A percentile compares a stretch with the other conserved stretches of the same genome.
Conservation (phyloP, 495 filamentous ascomycete genomes). For the Hypoxylon lienhwacheense region DNA sequence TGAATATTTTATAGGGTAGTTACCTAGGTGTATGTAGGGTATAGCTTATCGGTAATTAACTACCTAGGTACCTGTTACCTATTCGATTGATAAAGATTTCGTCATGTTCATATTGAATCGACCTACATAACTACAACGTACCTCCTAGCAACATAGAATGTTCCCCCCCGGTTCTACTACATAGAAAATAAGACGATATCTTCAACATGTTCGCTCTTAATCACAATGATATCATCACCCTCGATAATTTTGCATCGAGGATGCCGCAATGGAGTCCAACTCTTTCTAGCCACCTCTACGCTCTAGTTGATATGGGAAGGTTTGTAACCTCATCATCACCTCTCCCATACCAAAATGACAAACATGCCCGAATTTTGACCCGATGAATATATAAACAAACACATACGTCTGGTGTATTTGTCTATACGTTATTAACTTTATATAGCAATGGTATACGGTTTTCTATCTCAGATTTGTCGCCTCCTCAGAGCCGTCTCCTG, state of each 20-base stretch:
- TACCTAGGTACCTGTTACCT: too few relatives aligned
- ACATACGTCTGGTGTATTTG: background rate
- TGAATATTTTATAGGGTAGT: too few relatives aligned
- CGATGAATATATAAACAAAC: background rate
- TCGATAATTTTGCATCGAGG: slow-evolving; percentile 54
- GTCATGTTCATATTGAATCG: too few relatives aligned
- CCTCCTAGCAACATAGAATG: too few relatives aligned
- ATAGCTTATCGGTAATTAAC: too few relatives aligned
- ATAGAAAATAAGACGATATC: slow-evolving; percentile 3
- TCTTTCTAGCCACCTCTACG: slow-evolving; percentile 52
- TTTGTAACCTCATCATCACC: slow-evolving; percentile 38
- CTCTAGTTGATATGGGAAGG: slow-evolving; percentile 77
- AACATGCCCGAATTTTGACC: background rate
- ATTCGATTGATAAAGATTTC: too few relatives aligned
- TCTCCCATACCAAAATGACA: background rate
- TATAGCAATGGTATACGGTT: slow-evolving; percentile 91
- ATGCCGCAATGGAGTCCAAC: slow-evolving; percentile 50
- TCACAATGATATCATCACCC: slow-evolving; percentile 50
- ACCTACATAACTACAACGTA: too few relatives aligned
- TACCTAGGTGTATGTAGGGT: too few relatives aligned
- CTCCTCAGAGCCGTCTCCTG: slow-evolving; percentile 68
- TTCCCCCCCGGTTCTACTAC: too few relatives aligned
- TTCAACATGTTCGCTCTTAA: slow-evolving; percentile 31
- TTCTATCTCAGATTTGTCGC: slow-evolving; percentile 78
- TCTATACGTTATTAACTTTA: slow-evolving; percentile 14